Evolutionary conservation across 2,329 filamentous ascomycete genomes (phyloP), one percentile per base, ranked within the genome.

Genomic region (Acephala macrosclerotiorum): DNA sequence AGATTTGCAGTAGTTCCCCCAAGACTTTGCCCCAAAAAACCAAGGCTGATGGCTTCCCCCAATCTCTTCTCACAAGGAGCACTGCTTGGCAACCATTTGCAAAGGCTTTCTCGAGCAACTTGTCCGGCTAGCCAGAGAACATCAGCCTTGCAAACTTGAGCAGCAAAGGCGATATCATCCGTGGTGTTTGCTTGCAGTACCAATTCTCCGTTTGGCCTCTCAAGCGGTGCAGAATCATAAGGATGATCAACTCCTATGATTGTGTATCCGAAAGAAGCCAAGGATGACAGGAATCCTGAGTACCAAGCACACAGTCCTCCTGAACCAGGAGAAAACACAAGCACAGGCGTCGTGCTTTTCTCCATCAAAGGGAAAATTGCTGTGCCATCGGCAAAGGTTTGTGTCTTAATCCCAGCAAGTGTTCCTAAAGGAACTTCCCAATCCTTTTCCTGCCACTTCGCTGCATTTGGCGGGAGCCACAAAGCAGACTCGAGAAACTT

Each of bases 171-270:
- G 18, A 51, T 36, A 38, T 60, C 45, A 11, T 35, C 25, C 1
- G 42, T 60, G 12, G 42, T 51, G n/a, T 51, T 60, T 9, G 29
- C 40, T 20, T 38, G 29, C 3, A 38, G 18, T 14, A 60, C 38
- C 3, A 60, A 8, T 12, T 60, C 42, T 16, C 58, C 58, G 9
- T 60, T 25, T 25, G 29, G 16, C 18, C 42, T 35, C 14, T 51
- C 58, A 8, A 60, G 9, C 4, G 58, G 58, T 2, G 26, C 35
- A 18, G 58, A 60, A 26, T 60, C 58, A 60, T 49, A 51, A 6
- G 45, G 58, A 51, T 60, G 45, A 25, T 60, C 45, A 2, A 60
- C 29, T 18, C 58, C 58, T 20, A 60, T 53, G n/a, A 60, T 53
- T 16, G 35, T 36, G 29, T 53, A 51, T 1, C 58, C 58, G 12